phyloP scores from a whole-genome alignment of 2,329 filamentous ascomycete genomes.

The Amauroascus niger region DNA sequence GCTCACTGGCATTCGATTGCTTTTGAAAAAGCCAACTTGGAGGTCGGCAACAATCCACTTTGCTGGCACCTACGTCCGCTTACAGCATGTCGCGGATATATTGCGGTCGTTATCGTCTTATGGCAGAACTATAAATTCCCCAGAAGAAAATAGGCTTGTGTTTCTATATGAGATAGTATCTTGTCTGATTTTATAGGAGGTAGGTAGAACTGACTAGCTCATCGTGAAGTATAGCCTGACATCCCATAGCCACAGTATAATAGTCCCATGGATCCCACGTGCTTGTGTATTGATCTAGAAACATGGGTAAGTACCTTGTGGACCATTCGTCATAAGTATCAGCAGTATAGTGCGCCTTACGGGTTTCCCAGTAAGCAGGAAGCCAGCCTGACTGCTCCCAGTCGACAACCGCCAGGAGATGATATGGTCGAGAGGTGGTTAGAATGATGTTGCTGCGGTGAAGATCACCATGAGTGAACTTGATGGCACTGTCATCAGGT shows the following conservation, averaged over 20 bases:
- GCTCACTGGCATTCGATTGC: no score
- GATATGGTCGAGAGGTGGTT: slow-evolving; percentile 12
- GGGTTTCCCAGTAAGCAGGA: slow-evolving; percentile 20
- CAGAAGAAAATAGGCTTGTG: no score
- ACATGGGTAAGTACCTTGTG: slow-evolving; percentile 8
- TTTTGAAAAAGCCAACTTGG: no score
- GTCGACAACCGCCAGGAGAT: slow-evolving; percentile 22
- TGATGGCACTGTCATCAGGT: slow-evolving; percentile 26
- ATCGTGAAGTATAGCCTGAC: no score
- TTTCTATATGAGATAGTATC: no score
- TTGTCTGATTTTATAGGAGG: no score
- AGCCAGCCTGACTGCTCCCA: slow-evolving; percentile 23
- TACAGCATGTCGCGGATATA: no score
- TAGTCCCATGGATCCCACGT: slow-evolving; percentile 9
- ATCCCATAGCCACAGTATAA: not conserved
- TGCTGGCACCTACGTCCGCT: no score
- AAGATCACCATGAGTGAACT: slow-evolving; percentile 30
- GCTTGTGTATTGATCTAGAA: slow-evolving; percentile 5
- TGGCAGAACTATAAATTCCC: no score
- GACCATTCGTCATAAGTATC: not conserved
- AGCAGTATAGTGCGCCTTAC: slow-evolving; percentile 8
- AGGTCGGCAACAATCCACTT: no score
- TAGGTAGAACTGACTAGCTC: no score
- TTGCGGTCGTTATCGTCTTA: no score
- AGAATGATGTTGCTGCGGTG: slow-evolving; percentile 30